These are phyloP conservation scores for Ricinus communis DNA, from an alignment of 345 rosid genomes.

Conservation along the genomic window DNA sequence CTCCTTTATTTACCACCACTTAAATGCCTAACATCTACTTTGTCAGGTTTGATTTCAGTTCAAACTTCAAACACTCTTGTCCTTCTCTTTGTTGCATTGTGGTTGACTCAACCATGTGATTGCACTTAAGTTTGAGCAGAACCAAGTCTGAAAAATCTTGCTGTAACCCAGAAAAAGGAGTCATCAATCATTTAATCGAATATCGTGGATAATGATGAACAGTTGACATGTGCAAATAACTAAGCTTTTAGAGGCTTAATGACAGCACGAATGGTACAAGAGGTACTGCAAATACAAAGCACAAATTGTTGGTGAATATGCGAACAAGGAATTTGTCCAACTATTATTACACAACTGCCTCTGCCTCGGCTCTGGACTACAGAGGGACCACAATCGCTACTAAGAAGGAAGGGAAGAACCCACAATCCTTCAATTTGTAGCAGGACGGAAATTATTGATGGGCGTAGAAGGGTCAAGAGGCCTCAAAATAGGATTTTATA, in stretches of 20 bases:
- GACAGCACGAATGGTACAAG: neutral
- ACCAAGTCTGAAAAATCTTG: neutral
- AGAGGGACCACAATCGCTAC: slow-evolving; percentile 9
- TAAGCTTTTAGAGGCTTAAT: neutral
- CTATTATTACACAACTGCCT: slow-evolving; percentile 5
- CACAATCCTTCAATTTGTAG: too few species aligned
- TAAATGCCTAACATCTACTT: slow-evolving; percentile 13
- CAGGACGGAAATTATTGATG: too few species aligned
- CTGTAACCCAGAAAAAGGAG: neutral
- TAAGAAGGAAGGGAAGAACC: too few species aligned
- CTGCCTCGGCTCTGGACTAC: neutral
- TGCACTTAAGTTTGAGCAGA: slow-evolving; percentile 5
- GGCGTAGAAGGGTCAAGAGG: too few species aligned
- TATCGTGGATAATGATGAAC: too few species aligned
- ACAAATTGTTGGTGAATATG: neutral
- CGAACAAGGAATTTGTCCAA: neutral
- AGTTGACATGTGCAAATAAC: too few species aligned
- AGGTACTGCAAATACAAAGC: neutral
- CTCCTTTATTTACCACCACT: slow-evolving; percentile 4
- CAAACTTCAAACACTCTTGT: too few species aligned
- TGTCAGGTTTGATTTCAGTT: slow-evolving; percentile 1
- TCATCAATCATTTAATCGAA: too few species aligned
- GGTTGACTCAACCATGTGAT: slow-evolving; percentile 17
- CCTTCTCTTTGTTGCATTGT: neutral
- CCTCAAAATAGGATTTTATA: too few species aligned